Base-by-base conservation (phyloP, 2,329 filamentous ascomycete genomes). In the Venturia carpophila region DNA sequence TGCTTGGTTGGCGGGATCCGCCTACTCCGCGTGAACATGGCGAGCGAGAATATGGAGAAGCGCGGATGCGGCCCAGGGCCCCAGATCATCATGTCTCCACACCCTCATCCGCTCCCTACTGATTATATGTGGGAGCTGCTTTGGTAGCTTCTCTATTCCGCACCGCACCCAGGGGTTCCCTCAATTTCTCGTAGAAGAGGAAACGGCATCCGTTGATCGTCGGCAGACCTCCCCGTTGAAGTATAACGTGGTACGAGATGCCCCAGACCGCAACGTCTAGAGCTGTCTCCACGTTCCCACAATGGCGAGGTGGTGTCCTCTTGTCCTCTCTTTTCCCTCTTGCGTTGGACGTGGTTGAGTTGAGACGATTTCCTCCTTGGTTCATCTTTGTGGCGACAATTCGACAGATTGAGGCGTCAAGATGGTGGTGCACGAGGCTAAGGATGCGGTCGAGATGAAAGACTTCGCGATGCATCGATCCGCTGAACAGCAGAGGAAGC, bases 41-140 rank as follows among this genome's bases (percentile, higher is more conserved):
- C 47, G 13, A 24, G 47, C 47, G 21, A 17, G 47, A 52, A 52
- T 52, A 27, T 52, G 47, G n/a, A 49, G n/a, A 24, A 49, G 9
- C n/a, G 45, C 24, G 45, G 47, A 52, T 52, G 3, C 47, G 47
- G 21, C 21, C 47, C 47, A 52, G 47, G 19, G 24, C n/a, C n/a
- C n/a, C n/a, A n/a, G n/a, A n/a, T 52, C 47, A 27, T 52, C 21
- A 52, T 52, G 47, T 52, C 47, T 52, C 47, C 47, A 52, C 47
- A 52, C 13, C 47, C 47, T 27, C 47, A 15, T 7, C 24, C 21
- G 4, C 21, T 21, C 47, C 47, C 10, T 3, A 21, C 21, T n/a
- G n/a, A n/a, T 47, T 47, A 11, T 21, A 6, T 34, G 30, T 34
- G 3, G 30, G 30, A 34, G 30, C 6, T 3, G 6, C 30, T 34